Evolutionary conservation across 306 rosid genomes (phyloP).

Genomic region (Macrotyloma uniflorum): DNA sequence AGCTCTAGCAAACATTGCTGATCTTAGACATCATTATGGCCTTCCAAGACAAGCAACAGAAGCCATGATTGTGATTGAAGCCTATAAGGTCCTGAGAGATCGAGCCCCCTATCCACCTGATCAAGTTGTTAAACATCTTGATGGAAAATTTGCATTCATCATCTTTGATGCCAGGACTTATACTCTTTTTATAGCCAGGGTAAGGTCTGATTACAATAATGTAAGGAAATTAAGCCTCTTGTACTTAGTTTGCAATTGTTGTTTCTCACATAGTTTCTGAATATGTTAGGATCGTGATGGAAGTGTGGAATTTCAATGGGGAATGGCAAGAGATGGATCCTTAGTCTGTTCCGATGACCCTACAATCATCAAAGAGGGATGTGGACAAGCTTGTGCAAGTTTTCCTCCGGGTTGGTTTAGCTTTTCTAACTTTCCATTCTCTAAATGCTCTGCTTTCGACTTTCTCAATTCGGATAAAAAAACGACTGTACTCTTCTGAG

Average conservation of each 20-base stretch:
- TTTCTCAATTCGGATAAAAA: not conserved
- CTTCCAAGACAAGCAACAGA: constrained; percentile 65
- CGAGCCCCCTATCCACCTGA: constrained; percentile 72
- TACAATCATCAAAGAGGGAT: constrained; percentile 48
- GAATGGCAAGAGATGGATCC: constrained; percentile 63
- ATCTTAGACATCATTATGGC: constrained; percentile 61
- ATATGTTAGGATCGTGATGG: constrained; percentile 62
- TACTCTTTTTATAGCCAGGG: constrained; percentile 60
- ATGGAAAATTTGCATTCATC: constrained; percentile 62
- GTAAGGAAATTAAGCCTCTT: not conserved
- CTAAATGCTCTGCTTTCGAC: constrained; percentile 1
- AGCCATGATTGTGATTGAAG: constrained; percentile 69
- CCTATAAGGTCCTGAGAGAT: constrained; percentile 60
- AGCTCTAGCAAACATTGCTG: constrained; percentile 47
- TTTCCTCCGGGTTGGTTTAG: constrained; percentile 61
- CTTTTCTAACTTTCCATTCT: not conserved
- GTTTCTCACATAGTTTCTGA: not conserved
- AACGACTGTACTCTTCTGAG: no score
- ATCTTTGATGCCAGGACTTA: constrained; percentile 54
- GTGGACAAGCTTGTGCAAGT: constrained; percentile 57
- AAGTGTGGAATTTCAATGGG: constrained; percentile 54
- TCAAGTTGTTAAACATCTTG: constrained; percentile 63
- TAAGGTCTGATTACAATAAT: constrained; percentile 20
- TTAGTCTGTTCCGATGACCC: constrained; percentile 56
- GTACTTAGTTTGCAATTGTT: not conserved